These are phyloP conservation scores for Fusarium abutilonis DNA, from an alignment of 2,329 filamentous ascomycete genomes.

Conservation along the genomic window DNA sequence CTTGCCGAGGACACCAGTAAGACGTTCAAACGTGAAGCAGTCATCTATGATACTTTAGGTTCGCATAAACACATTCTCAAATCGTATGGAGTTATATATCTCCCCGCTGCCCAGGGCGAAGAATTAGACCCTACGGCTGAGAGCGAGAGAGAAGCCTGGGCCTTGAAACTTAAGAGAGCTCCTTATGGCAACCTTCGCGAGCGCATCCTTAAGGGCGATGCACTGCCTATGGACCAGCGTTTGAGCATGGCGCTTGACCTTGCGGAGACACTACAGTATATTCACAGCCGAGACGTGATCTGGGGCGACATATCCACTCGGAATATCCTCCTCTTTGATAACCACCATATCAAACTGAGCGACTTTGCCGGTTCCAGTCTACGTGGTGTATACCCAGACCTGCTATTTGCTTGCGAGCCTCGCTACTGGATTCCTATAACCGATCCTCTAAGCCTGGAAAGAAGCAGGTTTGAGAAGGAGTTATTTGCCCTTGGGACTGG, in stretches of 20 bases:
- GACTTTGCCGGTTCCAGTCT: no score
- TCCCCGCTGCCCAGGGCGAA: no score
- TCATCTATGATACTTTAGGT: conserved; percentile 4
- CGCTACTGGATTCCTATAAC: no score
- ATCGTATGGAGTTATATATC: not conserved
- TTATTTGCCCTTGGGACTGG: conserved; percentile 9
- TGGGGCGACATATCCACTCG: conserved; percentile 9
- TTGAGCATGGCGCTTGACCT: not conserved
- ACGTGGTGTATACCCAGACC: no score
- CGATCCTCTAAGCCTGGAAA: no score
- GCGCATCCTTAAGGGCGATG: not conserved
- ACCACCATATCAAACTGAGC: no score
- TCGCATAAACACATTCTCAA: conserved; percentile 1
- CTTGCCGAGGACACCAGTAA: conserved; percentile 8
- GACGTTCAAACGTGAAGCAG: conserved; percentile 6
- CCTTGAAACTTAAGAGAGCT: conserved; percentile 9
- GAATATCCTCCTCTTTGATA: not conserved
- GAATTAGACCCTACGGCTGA: no score
- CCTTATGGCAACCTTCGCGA: conserved; percentile 7
- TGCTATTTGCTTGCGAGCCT: no score
- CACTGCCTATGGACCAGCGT: not conserved
- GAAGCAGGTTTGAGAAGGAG: conserved; percentile 3
- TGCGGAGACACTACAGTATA: not conserved
- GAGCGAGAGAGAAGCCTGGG: conserved; percentile 1
- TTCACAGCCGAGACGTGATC: conserved; percentile 2